Evolutionary conservation across 2,329 filamentous ascomycete genomes (phyloP).

Genomic region (Stagonosporopsis tanaceti): DNA sequence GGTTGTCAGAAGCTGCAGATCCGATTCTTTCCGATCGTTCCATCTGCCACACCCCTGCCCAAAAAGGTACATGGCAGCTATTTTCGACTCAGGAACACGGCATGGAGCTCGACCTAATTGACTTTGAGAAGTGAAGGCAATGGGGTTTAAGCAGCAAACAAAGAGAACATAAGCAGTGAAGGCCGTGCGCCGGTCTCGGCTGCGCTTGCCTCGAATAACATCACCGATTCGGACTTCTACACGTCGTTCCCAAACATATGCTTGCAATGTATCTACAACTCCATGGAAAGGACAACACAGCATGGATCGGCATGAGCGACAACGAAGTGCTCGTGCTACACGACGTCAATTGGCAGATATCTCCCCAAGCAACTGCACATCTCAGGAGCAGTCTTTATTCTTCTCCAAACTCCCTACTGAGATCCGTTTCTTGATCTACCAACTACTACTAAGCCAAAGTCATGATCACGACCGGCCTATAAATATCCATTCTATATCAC

Average conservation of each 20-base stretch:
- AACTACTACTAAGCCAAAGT: constrained; percentile 25
- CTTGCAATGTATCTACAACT: not conserved
- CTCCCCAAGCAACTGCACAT: constrained; percentile 25
- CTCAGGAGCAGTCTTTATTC: constrained; percentile 33
- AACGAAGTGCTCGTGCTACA: constrained; percentile 23
- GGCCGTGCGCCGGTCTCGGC: constrained; percentile 8
- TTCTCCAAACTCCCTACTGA: constrained; percentile 37
- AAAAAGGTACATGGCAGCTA: not conserved
- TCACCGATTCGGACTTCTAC: not conserved
- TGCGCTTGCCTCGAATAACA: constrained; percentile 4
- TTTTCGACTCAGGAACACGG: not conserved
- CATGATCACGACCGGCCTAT: constrained; percentile 16
- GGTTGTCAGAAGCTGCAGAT: not conserved
- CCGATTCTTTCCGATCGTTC: constrained; percentile 5
- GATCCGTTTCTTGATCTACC: constrained; percentile 29
- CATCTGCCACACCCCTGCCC: not conserved
- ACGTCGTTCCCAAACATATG: not conserved
- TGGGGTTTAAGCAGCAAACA: too few relatives aligned
- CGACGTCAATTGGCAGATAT: constrained; percentile 29
- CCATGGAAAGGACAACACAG: not conserved
- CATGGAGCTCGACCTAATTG: not conserved
- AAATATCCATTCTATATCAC: constrained; percentile 18
- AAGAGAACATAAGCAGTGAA: not conserved
- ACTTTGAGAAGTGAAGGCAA: not conserved
- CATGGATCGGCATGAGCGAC: constrained; percentile 25